Base-by-base conservation (phyloP, 2,329 filamentous ascomycete species). In the Exophiala spinifera region DNA sequence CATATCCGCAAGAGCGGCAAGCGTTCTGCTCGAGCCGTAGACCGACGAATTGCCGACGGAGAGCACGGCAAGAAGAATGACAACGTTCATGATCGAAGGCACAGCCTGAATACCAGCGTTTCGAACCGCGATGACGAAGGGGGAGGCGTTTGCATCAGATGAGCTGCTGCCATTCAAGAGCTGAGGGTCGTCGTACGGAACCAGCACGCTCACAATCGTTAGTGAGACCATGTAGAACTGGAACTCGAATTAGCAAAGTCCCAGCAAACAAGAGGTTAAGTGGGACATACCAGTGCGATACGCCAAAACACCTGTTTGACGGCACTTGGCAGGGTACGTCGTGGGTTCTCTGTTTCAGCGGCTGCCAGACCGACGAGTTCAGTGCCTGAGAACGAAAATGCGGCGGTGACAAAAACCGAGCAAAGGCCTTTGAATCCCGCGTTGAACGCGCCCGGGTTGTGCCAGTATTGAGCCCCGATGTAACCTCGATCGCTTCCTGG, bases 251-350 rank as follows among this genome's bases (percentile, higher is more conserved):
- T 21, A 44, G 42, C 13, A n/a, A 20, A 14, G 23, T n/a, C 13
- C 2, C 10, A 21, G 23, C 21, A 44, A 20, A 36, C 25, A 7
- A 10, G 3, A 20, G 21, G 20, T 4, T n/a, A 46, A 6, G 13
- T 10, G 37, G 31, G 17, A 19, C 61, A 42, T 59, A 67, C 62
- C 53, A 95, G 79, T 3, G 85, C 84, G 66, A 96, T 95, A 65
- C 91, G 86, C 91, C 91, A 96, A 71, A 96, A 96, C 19, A 96
- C 56, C 69, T 95, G 91, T 74, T 95, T 95, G 66, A 95, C 84
- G 11, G 91, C 91, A 0, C 84, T 90, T 0, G 91, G 91, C 1
- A 96, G 78, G 1, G 87, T 88, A 67, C 94, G 79, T 51, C 76
- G 72, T 31, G 81, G 81, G 61, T 83, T 81, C 31, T 72, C 72